Percentiles rank a stretch among this genome's conserved stretches.
Evolutionary conservation across 371 early-diverging fungal genomes (phyloP).

Genomic region (Parasitella parasitica): DNA sequence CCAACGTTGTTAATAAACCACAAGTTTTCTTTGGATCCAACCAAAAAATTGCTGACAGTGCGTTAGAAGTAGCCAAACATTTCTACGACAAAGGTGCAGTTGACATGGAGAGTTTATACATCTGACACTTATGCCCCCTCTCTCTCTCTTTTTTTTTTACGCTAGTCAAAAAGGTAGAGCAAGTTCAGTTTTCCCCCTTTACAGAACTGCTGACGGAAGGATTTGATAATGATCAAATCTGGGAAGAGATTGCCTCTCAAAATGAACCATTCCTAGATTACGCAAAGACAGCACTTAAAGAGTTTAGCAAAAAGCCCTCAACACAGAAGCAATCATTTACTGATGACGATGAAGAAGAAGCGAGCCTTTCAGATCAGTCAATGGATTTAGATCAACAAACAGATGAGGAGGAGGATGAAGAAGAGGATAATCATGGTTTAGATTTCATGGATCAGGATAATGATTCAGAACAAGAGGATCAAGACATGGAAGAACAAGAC

Average conservation of each 20-base stretch:
- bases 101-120: neutral
- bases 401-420: slow-evolving; percentile 22
- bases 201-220: slow-evolving; percentile 69
- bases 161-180: slow-evolving; percentile 53
- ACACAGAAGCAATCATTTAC: neutral
- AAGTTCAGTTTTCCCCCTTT: slow-evolving; percentile 50
- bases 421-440: slow-evolving; percentile 21
- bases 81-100: slow-evolving; percentile 58
- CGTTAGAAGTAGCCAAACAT: slow-evolving; percentile 48
- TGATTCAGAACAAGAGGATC: slow-evolving; percentile 34
- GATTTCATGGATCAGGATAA: slow-evolving; percentile 10
- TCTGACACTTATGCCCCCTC: no score
- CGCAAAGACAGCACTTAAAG: slow-evolving; percentile 49
- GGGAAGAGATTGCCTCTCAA: slow-evolving; percentile 89
- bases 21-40: slow-evolving; percentile 50
- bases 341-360: slow-evolving; percentile 17
- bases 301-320: slow-evolving; percentile 23
- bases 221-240: slow-evolving; percentile 86
- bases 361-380: slow-evolving; percentile 18
- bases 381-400: slow-evolving; percentile 41
- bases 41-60: slow-evolving; percentile 32
- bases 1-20: slow-evolving; percentile 48
- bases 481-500: slow-evolving; percentile 19
- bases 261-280: slow-evolving; percentile 80
- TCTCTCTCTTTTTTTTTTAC: neutral